Evolutionary conservation across 768 basidiomycete genomes (phyloP).

Genomic region (Epithele typhae): DNA sequence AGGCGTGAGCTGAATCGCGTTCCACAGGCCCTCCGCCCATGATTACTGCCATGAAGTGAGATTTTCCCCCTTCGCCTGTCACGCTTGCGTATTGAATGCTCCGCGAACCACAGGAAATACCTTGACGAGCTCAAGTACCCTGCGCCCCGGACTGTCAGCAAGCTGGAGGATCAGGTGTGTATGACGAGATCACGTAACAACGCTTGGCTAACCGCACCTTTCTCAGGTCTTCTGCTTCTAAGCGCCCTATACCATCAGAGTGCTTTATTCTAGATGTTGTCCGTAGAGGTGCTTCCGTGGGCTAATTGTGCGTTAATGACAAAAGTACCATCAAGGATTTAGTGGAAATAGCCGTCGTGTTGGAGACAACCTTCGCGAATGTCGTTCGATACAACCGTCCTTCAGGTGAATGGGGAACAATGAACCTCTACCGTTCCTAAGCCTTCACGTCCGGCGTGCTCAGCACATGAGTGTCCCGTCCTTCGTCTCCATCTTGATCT

Average conservation of each 20-base stretch:
- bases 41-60: slow-evolving; percentile 76
- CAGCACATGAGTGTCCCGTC: too few relatives aligned
- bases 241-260: neutral
- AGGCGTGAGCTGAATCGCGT: too few relatives aligned
- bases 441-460: too few relatives aligned
- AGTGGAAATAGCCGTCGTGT: too few relatives aligned
- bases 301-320: neutral
- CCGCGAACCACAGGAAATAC: slow-evolving; percentile 61
- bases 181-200: too few relatives aligned
- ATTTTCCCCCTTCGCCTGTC: slow-evolving; percentile 2
- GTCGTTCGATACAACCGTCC: too few relatives aligned
- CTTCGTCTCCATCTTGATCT: too few relatives aligned
- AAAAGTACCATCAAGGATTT: too few relatives aligned
- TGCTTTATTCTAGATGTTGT: neutral
- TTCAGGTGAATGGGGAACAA: too few relatives aligned
- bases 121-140: slow-evolving; percentile 86
- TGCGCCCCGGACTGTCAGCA: slow-evolving; percentile 85
- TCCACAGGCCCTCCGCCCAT: slow-evolving; percentile 65
- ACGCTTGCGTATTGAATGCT: slow-evolving; percentile 4
- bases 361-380: too few relatives aligned
- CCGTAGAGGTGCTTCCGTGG: slow-evolving; percentile 4
- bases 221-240: slow-evolving; percentile 24
- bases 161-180: slow-evolving; percentile 80
- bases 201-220: too few relatives aligned
- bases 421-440: too few relatives aligned